Percentiles rank a stretch among this genome's conserved stretches.
phyloP scores from a whole-genome alignment of 805 yeast species.

The Ogataea sp. region DNA sequence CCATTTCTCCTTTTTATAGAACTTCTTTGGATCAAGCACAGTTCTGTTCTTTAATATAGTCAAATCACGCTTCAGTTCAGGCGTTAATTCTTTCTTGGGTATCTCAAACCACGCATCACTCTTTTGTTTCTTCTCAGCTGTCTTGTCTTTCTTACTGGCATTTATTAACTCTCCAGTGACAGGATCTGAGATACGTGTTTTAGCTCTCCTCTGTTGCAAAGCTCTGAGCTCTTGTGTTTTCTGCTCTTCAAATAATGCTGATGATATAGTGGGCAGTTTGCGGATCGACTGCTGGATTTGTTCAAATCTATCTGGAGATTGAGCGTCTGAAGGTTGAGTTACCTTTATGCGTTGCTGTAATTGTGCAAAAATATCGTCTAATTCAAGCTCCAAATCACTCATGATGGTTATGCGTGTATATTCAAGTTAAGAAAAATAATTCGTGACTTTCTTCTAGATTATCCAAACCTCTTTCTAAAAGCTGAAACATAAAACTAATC shows the following conservation, averaged over 20 bases:
- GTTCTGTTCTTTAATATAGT: conserved; percentile 76
- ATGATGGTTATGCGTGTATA: background rate
- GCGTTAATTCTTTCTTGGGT: conserved; percentile 70
- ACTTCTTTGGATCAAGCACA: conserved; percentile 91
- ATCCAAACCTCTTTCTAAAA: too few species aligned
- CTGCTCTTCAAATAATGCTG: background rate
- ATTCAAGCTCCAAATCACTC: background rate
- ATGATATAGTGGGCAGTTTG: background rate
- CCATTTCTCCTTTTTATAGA: conserved; percentile 84
- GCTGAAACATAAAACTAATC: too few species aligned
- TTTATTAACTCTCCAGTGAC: conserved; percentile 17
- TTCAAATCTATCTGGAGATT: background rate
- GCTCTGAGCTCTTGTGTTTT: too few species aligned
- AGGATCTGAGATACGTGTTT: too few species aligned
- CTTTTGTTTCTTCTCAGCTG: conserved; percentile 22
- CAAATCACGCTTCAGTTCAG: conserved; percentile 67
- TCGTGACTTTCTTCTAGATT: background rate
- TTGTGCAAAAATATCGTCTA: conserved; percentile 2
- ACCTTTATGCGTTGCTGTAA: background rate
- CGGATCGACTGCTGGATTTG: background rate
- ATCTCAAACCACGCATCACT: conserved; percentile 74
- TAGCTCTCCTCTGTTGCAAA: too few species aligned
- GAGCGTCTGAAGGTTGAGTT: background rate
- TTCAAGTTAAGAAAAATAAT: background rate
- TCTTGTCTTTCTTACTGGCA: conserved; percentile 6